A percentile compares a stretch with the other conserved stretches of the same genome.
Evolutionary conservation across 176 grass and related monocot genomes (phyloP).

Genomic region (Cocos nucifera): DNA sequence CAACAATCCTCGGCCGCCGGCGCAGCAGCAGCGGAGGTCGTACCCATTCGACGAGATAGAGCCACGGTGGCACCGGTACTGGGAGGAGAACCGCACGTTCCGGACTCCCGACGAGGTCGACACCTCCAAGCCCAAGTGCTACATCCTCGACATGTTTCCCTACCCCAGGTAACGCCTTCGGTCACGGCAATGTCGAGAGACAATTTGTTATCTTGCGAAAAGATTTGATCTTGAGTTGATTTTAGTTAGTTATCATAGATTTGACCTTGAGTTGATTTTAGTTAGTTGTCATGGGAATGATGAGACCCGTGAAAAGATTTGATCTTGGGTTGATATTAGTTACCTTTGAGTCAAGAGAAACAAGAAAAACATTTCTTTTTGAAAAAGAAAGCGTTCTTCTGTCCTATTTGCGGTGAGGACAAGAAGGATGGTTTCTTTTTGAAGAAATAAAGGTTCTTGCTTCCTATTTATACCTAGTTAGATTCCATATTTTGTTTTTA

Average conservation of each 20-base stretch:
- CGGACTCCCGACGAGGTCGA: slow-evolving; percentile 69
- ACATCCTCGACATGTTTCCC: slow-evolving; percentile 97
- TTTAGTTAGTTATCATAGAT: neutral
- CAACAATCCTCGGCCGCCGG: slow-evolving; percentile 21
- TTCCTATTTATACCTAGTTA: too few species aligned
- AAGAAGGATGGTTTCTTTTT: too few species aligned
- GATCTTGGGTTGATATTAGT: neutral
- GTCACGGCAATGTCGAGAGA: too few species aligned
- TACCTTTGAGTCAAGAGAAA: neutral
- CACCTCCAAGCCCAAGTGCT: slow-evolving; percentile 74
- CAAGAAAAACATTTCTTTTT: neutral
- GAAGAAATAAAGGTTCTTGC: too few species aligned
- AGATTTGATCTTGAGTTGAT: neutral
- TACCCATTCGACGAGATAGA: slow-evolving; percentile 88
- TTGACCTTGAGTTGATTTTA: neutral
- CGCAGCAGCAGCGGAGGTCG: slow-evolving; percentile 23
- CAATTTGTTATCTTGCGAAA: neutral
- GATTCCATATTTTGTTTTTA: too few species aligned
- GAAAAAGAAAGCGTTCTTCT: too few species aligned
- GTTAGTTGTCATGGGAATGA: neutral
- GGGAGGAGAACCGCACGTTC: slow-evolving; percentile 81
- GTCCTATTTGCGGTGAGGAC: too few species aligned
- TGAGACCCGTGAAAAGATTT: neutral
- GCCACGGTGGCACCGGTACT: slow-evolving; percentile 76
- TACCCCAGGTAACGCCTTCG: slow-evolving; percentile 51